Base-by-base conservation (phyloP, 805 yeast species). In the Torulaspora maleeae region DNA sequence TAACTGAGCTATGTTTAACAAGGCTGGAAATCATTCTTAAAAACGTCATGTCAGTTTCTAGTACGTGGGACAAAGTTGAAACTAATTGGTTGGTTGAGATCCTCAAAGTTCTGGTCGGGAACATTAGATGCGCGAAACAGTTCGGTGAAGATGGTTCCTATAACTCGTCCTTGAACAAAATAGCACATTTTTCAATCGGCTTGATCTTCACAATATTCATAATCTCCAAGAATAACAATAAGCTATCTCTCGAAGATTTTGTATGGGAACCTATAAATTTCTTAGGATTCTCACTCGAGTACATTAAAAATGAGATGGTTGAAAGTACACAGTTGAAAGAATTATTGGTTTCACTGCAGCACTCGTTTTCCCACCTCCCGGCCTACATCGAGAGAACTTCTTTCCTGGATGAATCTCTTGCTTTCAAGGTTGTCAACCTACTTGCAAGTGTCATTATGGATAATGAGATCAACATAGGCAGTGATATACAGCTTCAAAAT, bases 351-450 rank as follows among this genome's bases (percentile, higher is more conserved):
- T 33, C 50, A 15, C 33, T 60, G n/a, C 48, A 42, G 9, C 54
- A 55, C n/a, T 45, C 60, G 3, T 43, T 55, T 4, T 30, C 36
- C 7, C 44, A 54, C 15, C 44, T 64, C 5, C 63, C 64, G 7
- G 33, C 39, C 9, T 63, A 58, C 36, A 49, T 64, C n/a, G 29
- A 43, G 7, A 47, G 50, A 30, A 47, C 41, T 16, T 56, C 61
- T 7, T 53, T 54, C 34, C 41, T 72, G 33, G 78, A 79, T 43
- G 90, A 83, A 32, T 69, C 66, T 2, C 55, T 75, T 0, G 56
- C 83, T 8, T 80, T 88, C 0, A 76, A 75, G 49, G 54, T 86
- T 24, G 86, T 83, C 48, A 83, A 78, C 53, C 59, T 79, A 19
- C 62, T 61, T 16, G 49, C 58, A 4, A 63, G 58, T 19, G 32